Conservation (phyloP, 331 rosid species). For the Pyrus hybrid region DNA sequence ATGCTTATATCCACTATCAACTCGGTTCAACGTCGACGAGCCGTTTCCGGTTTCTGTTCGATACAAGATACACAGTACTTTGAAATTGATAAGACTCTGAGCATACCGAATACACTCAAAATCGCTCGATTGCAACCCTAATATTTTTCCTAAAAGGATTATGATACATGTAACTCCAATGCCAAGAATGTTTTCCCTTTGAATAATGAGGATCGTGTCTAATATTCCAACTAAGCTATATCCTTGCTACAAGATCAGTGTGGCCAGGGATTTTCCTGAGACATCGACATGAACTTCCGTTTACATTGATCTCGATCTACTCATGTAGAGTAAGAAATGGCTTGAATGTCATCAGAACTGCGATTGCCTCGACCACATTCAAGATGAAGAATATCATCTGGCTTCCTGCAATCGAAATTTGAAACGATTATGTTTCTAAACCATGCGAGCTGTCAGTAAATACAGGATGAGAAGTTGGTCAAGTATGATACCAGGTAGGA, state of each 20-base stretch:
- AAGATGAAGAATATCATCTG: constrained; percentile 49
- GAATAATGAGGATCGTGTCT: neutral
- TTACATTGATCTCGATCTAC: neutral
- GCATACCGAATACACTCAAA: too few relatives aligned
- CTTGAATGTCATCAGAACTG: constrained; percentile 45
- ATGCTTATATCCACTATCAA: constrained; percentile 27
- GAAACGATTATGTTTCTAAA: neutral
- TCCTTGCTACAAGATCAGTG: neutral
- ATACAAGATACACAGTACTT: neutral
- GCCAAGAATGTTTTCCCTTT: neutral
- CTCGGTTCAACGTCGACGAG: constrained; percentile 2
- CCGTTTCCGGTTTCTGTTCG: constrained; percentile 11
- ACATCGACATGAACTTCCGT: neutral
- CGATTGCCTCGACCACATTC: constrained; percentile 36
- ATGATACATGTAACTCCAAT: neutral
- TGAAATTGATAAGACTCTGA: neutral
- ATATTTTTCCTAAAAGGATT: too few relatives aligned
- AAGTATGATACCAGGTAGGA: constrained; percentile 57
- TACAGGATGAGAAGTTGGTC: neutral
- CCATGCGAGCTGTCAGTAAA: neutral
- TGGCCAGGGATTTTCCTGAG: neutral
- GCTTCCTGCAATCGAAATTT: constrained; percentile 28
- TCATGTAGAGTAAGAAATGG: constrained; percentile 33
- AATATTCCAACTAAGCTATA: neutral
- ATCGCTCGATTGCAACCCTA: too few relatives aligned